Base-by-base conservation (phyloP, 2,329 filamentous ascomycete species). In the Aspergillus fijiensis region DNA sequence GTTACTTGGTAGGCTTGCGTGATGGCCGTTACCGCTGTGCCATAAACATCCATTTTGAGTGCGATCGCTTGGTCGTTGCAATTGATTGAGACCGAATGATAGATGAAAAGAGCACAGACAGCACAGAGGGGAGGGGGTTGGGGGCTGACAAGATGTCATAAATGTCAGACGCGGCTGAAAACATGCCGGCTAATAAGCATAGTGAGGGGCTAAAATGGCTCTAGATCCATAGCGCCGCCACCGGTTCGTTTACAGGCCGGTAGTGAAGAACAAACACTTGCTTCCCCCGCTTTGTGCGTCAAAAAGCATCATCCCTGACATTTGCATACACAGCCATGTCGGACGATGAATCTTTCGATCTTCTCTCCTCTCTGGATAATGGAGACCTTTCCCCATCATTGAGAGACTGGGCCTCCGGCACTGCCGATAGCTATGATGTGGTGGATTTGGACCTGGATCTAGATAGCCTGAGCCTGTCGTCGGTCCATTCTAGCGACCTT, bases 1-100 rank as follows among this genome's bases (percentile, higher is more conserved):
- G 70, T 70, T 23, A 70, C 68, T 21, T 69, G 63, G 55, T 69
- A 65, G 51, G 70, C 60, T 33, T 72, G 66, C 49, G 63, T 63
- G 16, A 70, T 63, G n/a, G 65, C 70, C 7, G 69, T 71, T 9
- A 64, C 58, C 25, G 69, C 66, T 11, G 70, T 71, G 9, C 68
- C 68, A 56, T 70, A 72, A 35, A 71, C 45, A 59, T 72, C 70
- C 69, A 72, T 72, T 14, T 47, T 64, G 23, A 6, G 1, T 33
- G 16, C 23, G 19, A 4, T 3, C 10, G 23, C 11, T 42, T 4
- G 27, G 11, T 23, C 45, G n/a, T 27, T 16, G 47, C 49, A 29
- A 23, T 31, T 16, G 33, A 35, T 35, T 35, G 33, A 45, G 14
- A 4, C 10, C 11, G 33, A 35, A 14, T 7, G 39, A 19, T 6